Evolutionary conservation across 805 yeast genomes (phyloP).

Genomic region (Hanseniaspora pseudoguilliermondii): DNA sequence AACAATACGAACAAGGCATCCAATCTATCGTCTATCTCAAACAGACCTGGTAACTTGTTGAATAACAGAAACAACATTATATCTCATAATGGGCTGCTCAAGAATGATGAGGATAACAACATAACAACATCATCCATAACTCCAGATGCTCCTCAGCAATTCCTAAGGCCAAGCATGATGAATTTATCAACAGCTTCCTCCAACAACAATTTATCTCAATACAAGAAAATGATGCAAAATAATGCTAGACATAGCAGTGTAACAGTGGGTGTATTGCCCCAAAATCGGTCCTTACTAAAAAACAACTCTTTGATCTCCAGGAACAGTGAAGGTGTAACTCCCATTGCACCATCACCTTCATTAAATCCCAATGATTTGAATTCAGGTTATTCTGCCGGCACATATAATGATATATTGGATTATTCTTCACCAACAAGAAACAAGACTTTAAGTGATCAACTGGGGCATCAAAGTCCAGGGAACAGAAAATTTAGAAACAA

Average conservation of each 20-base stretch:
- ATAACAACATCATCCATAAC: background rate
- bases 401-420: slow-evolving; percentile 8
- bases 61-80: slow-evolving; percentile 7
- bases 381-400: background rate
- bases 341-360: background rate
- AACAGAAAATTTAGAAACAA: slow-evolving; percentile 4
- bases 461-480: background rate
- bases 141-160: background rate
- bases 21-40: slow-evolving; percentile 6
- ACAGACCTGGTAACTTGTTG: slow-evolving; percentile 9
- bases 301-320: background rate
- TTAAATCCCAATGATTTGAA: background rate
- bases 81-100: background rate
- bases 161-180: slow-evolving; percentile 7
- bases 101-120: background rate
- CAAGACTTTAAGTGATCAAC: background rate
- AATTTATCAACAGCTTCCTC: slow-evolving; percentile 8
- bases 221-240: slow-evolving; percentile 13
- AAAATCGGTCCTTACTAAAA: background rate
- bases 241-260: slow-evolving; percentile 12
- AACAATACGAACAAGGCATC: background rate
- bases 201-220: slow-evolving; percentile 11
- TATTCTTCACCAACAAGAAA: slow-evolving; percentile 8
- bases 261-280: slow-evolving; percentile 9
- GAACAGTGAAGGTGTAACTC: background rate